These are phyloP conservation scores for Blastocystis sp. DNA, from an alignment of 352 stramenopile species.

Conservation along the genomic window DNA sequence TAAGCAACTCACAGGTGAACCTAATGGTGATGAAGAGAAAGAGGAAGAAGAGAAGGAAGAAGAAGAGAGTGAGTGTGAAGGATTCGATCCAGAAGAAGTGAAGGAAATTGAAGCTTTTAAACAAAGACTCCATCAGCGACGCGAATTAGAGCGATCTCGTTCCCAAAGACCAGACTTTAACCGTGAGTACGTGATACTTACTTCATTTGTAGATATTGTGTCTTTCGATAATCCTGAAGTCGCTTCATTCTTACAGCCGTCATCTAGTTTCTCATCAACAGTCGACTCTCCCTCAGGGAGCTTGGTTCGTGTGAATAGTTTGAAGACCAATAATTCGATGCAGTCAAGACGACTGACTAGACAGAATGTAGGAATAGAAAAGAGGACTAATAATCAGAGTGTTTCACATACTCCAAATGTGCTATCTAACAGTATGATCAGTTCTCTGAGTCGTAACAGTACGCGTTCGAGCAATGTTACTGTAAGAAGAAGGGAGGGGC, in stretches of 20 bases:
- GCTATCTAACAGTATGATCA: not conserved
- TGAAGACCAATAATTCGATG: not conserved
- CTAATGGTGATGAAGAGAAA: not conserved
- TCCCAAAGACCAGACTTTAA: not conserved
- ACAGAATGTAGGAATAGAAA: not conserved
- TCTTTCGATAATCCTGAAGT: slow-evolving; percentile 52
- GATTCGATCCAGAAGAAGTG: not conserved
- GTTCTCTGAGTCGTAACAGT: not conserved
- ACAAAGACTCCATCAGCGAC: not conserved
- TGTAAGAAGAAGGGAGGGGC: not conserved
- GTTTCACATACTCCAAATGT: slow-evolving; percentile 13
- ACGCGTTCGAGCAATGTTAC: not conserved
- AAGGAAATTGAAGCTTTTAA: slow-evolving; percentile 38
- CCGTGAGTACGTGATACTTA: not conserved
- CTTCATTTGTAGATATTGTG: slow-evolving; percentile 18
- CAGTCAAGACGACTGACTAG: not conserved
- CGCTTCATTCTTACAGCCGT: slow-evolving; percentile 9
- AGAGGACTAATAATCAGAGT: not conserved
- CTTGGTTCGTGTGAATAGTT: not conserved
- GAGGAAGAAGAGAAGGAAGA: slow-evolving; percentile 41
- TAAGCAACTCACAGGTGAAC: not conserved
- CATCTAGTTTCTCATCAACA: not conserved
- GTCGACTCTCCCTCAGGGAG: not conserved
- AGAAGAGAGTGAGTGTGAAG: not conserved
- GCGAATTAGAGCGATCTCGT: not conserved